phyloP scores from a whole-genome alignment of 148 eudicot genomes.

The Rhododendron simsii region DNA sequence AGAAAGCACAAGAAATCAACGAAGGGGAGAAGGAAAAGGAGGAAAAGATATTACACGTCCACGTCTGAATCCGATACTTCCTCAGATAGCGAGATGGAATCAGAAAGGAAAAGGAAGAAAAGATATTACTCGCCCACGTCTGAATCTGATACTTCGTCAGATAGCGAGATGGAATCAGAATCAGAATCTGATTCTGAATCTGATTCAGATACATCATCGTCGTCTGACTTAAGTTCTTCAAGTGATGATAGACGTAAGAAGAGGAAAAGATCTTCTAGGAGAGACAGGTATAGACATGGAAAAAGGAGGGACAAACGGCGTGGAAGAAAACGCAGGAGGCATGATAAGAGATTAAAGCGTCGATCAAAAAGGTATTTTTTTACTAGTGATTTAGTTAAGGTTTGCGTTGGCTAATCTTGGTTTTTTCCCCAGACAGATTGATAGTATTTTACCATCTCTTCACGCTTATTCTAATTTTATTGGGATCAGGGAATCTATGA shows the following conservation, averaged over 20 bases:
- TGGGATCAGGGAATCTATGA: slow-evolving; percentile 2
- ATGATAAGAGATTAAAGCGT: slow-evolving; percentile 59
- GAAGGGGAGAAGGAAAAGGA: slow-evolving; percentile 53
- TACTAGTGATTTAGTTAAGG: neutral
- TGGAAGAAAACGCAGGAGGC: slow-evolving; percentile 62
- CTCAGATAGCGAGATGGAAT: slow-evolving; percentile 52
- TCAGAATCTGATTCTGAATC: slow-evolving; percentile 56
- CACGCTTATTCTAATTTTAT: neutral
- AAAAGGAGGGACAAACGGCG: slow-evolving; percentile 63
- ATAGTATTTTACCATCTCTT: neutral
- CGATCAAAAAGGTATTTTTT: slow-evolving; percentile 58
- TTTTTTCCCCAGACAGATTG: neutral
- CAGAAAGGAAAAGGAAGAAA: slow-evolving; percentile 69
- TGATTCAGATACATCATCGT: slow-evolving; percentile 53
- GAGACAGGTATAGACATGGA: slow-evolving; percentile 55
- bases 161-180: slow-evolving; percentile 43
- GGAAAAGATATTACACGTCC: slow-evolving; percentile 65
- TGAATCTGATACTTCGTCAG: slow-evolving; percentile 74
- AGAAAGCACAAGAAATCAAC: slow-evolving; percentile 72
- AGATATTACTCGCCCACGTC: slow-evolving; percentile 63
- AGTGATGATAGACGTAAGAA: slow-evolving; percentile 74
- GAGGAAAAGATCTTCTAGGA: slow-evolving; percentile 66
- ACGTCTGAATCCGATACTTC: slow-evolving; percentile 75
- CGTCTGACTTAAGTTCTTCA: slow-evolving; percentile 69
- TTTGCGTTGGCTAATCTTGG: neutral